Evolutionary conservation across 2,329 filamentous ascomycete genomes (phyloP).

Genomic region (Penicillium sp.): DNA sequence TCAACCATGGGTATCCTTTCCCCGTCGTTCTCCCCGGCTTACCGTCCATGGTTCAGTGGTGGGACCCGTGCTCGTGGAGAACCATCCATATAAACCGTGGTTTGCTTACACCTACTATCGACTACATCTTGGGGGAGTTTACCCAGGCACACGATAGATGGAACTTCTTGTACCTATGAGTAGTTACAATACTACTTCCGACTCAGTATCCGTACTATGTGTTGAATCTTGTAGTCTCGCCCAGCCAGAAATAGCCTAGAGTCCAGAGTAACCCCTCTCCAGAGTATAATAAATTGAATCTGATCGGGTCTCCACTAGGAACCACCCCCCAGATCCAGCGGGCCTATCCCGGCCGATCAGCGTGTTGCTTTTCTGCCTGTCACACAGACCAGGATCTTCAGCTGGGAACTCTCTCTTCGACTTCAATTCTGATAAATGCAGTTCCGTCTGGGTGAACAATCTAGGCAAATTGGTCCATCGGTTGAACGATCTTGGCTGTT

Average conservation of each 20-base stretch:
- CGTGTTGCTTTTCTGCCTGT: constrained; percentile 16
- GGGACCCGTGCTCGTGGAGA: constrained; percentile 9
- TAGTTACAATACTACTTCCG: too few relatives aligned
- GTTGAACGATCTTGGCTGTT: background rate
- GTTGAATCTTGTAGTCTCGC: background rate
- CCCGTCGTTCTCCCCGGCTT: constrained; percentile 1
- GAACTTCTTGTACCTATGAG: too few relatives aligned
- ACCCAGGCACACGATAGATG: too few relatives aligned
- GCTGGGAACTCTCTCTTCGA: background rate
- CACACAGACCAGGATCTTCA: constrained; percentile 28
- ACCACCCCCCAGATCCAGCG: constrained; percentile 13
- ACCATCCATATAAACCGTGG: background rate
- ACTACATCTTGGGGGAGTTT: too few relatives aligned
- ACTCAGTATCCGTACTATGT: too few relatives aligned
- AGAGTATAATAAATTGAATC: background rate
- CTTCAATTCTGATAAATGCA: background rate
- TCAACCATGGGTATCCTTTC: background rate
- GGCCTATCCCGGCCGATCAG: constrained; percentile 24
- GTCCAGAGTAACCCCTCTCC: background rate
- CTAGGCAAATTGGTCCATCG: background rate
- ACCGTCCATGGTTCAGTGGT: constrained; percentile 8
- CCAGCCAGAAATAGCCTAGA: background rate
- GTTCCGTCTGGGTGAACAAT: background rate
- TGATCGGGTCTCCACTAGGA: constrained; percentile 4
- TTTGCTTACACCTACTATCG: background rate